Conservation (phyloP, 2,329 filamentous ascomycete species). For the Plectosphaerella sp. region DNA sequence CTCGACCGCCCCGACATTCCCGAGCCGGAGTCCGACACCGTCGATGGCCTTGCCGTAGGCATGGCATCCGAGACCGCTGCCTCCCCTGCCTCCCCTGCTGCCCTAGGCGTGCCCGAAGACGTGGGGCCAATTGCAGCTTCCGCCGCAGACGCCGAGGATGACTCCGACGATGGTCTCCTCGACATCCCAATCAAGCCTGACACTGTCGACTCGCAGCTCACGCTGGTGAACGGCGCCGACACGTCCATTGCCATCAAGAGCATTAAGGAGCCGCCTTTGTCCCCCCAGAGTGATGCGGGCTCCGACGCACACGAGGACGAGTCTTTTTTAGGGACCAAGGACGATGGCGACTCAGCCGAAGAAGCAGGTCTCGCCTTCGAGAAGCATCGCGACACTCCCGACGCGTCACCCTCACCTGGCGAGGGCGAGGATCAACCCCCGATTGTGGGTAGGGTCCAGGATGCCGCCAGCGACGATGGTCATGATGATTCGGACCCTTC, state of each 20-base stretch:
- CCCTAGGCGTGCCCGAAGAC: no score
- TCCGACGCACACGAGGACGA: background rate
- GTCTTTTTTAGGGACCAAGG: slow-evolving; percentile 1
- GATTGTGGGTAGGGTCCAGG: background rate
- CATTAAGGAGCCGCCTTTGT: background rate
- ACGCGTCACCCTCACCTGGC: slow-evolving; percentile 1
- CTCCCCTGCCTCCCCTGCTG: no score
- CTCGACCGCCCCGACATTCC: no score
- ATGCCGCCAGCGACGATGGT: no score
- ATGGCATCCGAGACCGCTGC: no score
- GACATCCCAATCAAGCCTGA: background rate
- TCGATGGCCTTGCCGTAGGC: no score
- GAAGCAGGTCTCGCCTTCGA: background rate
- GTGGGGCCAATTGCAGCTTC: no score
- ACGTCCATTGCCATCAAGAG: background rate
- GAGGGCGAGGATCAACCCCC: background rate
- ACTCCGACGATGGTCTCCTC: background rate
- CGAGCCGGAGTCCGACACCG: no score
- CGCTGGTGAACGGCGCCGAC: slow-evolving; percentile 1
- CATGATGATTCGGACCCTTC: no score
- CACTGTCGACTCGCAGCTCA: background rate
- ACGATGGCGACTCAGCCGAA: slow-evolving; percentile 1
- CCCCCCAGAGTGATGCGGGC: background rate
- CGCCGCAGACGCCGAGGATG: background rate
- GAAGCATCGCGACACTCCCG: background rate